Conservation (phyloP, 257 asterid genomes). For the Thymus mandschuricus region DNA sequence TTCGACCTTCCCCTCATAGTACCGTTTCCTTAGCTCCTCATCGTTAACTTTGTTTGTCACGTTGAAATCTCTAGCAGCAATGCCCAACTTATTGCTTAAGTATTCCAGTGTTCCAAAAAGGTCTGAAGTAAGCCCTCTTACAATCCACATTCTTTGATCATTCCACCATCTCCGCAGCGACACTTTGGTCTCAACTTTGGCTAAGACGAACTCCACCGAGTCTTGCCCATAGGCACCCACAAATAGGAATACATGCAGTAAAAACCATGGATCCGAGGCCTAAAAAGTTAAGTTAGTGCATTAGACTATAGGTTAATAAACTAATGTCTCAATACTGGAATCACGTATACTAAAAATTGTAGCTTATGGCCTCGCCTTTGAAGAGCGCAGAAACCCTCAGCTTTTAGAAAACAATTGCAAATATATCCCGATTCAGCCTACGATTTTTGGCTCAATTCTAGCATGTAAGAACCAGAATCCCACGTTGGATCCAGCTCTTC, state of each 20-base stretch:
- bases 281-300: conserved; percentile 17
- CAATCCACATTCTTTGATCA: conserved; percentile 83
- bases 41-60: conserved; percentile 72
- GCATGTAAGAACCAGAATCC: too few relatives aligned
- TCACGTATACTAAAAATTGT: too few relatives aligned
- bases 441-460: too few relatives aligned
- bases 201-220: conserved; percentile 51
- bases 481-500: too few relatives aligned
- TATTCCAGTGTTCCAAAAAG: conserved; percentile 58
- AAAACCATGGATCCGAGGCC: conserved; percentile 66
- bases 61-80: conserved; percentile 53
- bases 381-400: too few relatives aligned
- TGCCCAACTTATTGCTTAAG: conserved; percentile 53
- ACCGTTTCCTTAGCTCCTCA: conserved; percentile 54
- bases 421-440: too few relatives aligned
- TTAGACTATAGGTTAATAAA: background rate
- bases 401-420: too few relatives aligned
- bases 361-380: too few relatives aligned
- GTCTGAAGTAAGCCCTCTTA: conserved; percentile 55
- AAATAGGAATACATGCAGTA: conserved; percentile 51
- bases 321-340: background rate
- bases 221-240: conserved; percentile 78
- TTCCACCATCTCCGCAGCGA: conserved; percentile 73
- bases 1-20: conserved; percentile 59
- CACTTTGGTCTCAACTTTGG: conserved; percentile 51